Percentiles rank a stretch among this genome's conserved stretches.
Conservation (phyloP, 1,284 basidiomycete genomes). For the Tremellales sp. region DNA sequence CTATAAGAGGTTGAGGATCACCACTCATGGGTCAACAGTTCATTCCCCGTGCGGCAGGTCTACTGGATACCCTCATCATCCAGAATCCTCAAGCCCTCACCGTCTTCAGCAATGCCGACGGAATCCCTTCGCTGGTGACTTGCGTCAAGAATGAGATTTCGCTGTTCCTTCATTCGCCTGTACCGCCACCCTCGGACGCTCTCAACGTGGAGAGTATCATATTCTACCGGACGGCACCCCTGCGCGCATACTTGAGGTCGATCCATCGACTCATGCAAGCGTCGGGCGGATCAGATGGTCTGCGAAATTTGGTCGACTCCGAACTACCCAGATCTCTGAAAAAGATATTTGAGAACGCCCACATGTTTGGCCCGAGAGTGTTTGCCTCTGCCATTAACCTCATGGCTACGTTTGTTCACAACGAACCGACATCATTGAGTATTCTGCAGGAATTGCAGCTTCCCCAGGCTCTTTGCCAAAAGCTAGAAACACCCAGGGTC, state of each 20-base stretch:
- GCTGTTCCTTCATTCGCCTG: too few species aligned
- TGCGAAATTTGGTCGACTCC: constrained; percentile 91
- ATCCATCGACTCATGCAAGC: constrained; percentile 96
- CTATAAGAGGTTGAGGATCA: background rate
- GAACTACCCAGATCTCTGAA: constrained; percentile 81
- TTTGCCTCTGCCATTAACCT: constrained; percentile 90
- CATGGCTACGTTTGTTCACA: constrained; percentile 97
- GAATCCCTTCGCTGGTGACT: constrained; percentile 78
- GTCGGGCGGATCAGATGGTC: constrained; percentile 86
- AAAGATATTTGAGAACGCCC: constrained; percentile 77
- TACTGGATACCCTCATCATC: constrained; percentile 90
- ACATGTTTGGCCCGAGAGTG: constrained; percentile 80
- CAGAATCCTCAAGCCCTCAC: constrained; percentile 70
- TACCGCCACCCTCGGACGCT: too few species aligned
- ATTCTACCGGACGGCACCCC: constrained; percentile 37
- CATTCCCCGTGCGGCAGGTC: constrained; percentile 64
- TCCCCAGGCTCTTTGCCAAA: constrained; percentile 82
- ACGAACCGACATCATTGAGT: constrained; percentile 90
- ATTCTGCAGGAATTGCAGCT: constrained; percentile 90
- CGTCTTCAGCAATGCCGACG: constrained; percentile 78
- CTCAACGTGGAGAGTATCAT: constrained; percentile 20
- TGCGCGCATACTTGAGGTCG: constrained; percentile 89
- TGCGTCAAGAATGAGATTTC: too few species aligned
- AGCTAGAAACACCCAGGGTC: constrained; percentile 76
- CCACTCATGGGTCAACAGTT: constrained; percentile 26